Evolutionary conservation across 352 stramenopile species (phyloP).

Genomic region (Blastocystis sp.): DNA sequence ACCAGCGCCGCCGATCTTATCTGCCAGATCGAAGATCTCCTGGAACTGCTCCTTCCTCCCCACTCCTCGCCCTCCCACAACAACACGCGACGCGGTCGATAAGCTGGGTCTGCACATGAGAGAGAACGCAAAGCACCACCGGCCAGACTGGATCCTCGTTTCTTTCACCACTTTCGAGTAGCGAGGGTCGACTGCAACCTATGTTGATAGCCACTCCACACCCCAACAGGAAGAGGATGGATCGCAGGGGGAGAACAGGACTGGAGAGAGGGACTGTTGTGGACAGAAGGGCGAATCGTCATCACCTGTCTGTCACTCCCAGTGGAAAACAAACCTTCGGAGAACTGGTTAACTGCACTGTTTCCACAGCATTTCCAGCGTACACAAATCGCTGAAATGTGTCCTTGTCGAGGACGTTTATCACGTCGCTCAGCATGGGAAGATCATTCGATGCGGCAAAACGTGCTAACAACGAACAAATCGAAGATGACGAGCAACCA

Average conservation of each 20-base stretch:
- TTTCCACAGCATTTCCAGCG: slow-evolving; percentile 77
- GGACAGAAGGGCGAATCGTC: background rate
- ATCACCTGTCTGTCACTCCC: background rate
- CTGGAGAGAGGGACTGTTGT: background rate
- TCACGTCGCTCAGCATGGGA: slow-evolving; percentile 89
- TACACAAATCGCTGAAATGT: slow-evolving; percentile 87
- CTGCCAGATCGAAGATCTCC: slow-evolving; percentile 90
- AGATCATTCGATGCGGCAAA: slow-evolving; percentile 86
- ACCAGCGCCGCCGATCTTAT: slow-evolving; percentile 88
- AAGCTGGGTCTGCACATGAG: slow-evolving; percentile 91
- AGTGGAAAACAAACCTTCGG: background rate
- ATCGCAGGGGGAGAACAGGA: slow-evolving; percentile 76
- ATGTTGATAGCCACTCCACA: background rate
- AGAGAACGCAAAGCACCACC: slow-evolving; percentile 82
- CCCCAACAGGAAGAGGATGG: slow-evolving; percentile 31
- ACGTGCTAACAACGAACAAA: slow-evolving; percentile 91
- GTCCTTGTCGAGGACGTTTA: slow-evolving; percentile 78
- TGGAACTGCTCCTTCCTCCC: slow-evolving; percentile 96
- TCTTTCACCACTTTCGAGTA: background rate
- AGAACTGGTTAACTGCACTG: slow-evolving; percentile 33
- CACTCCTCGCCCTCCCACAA: slow-evolving; percentile 89
- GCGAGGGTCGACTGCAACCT: background rate
- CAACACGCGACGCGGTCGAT: slow-evolving; percentile 82
- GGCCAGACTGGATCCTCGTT: slow-evolving; percentile 76
- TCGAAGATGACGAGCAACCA: slow-evolving; percentile 85